These are phyloP conservation scores for Spizellomyces punctatus DNA, from an alignment of 192 early-diverging fungal species.

Conservation along the genomic window DNA sequence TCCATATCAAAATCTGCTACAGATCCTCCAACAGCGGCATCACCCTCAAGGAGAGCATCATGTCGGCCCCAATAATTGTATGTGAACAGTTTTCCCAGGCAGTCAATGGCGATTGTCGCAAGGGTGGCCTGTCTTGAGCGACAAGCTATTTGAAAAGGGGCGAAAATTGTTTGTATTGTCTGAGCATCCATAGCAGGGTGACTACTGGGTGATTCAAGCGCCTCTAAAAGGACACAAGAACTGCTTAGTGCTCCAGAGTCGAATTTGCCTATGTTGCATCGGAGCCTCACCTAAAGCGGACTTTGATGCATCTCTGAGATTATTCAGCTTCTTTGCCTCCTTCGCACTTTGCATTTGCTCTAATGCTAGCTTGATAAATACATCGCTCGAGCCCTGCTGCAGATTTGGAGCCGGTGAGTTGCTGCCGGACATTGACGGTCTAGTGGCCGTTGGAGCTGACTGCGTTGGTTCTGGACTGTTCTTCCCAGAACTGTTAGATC, in stretches of 20 bases:
- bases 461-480: slow-evolving; percentile 10
- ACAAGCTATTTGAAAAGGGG: slow-evolving; percentile 74
- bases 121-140: slow-evolving; percentile 63
- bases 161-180: slow-evolving; percentile 54
- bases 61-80: slow-evolving; percentile 60
- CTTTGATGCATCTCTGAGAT: slow-evolving; percentile 43
- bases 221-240: slow-evolving; percentile 14
- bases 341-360: slow-evolving; percentile 49
- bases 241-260: background rate
- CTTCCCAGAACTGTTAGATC: slow-evolving; percentile 8
- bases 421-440: background rate
- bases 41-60: slow-evolving; percentile 21
- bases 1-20: slow-evolving; percentile 29
- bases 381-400: slow-evolving; percentile 37
- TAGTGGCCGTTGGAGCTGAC: background rate
- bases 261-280: background rate
- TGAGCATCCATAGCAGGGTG: slow-evolving; percentile 21
- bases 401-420: background rate
- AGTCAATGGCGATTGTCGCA: slow-evolving; percentile 58
- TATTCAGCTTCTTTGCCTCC: slow-evolving; percentile 47
- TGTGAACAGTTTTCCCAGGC: slow-evolving; percentile 64
- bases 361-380: slow-evolving; percentile 55
- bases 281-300: slow-evolving; percentile 37
- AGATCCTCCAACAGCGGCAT: slow-evolving; percentile 1
- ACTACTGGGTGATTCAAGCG: slow-evolving; percentile 19